Base-by-base conservation (phyloP, 768 basidiomycete species). In the Collybia nuda region DNA sequence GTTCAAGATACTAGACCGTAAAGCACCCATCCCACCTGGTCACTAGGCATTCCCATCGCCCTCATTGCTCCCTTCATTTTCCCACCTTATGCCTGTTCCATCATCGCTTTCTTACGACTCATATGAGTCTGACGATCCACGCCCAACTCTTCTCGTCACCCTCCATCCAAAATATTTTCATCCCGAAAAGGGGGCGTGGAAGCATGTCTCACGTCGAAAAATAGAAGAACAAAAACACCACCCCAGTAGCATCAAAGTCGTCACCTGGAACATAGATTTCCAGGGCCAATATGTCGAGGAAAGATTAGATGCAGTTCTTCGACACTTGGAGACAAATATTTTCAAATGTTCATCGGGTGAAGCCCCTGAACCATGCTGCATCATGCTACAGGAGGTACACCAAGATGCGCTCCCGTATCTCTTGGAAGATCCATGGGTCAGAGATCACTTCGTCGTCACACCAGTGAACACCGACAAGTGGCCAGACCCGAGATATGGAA, bases 251-350 rank as follows among this genome's bases (percentile, higher is more conserved):
- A 58, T 90, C 43, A 73, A 72, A 49, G 63, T 91, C 43, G 63
- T 90, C 53, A 82, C 86, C 23, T 91, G 88, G 88, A 90, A 91
- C 64, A 57, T 90, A 47, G 79, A 86, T 60, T 82, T 78, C 60
- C 55, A 61, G 36, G 66, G 67, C 14, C 55, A 62, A 0, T 56
- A 70, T 36, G 60, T 59, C 8, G 68, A 67, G 38, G 69, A 70
- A 49, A 80, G 88, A 6, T 69, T 86, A 28, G 53, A 50, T 0
- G 64, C 72, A 2, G 76, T 75, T 15, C 69, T 90, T 50, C 67
- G 75, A 12, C 73, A 88, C 61, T 73, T 90, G 54, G 76, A 80
- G 59, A 62, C 68, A 28, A 72, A 78, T 2, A 73, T 84, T 3
- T 74, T 89, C 54, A 56, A 61, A 42, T 79, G 78, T 61, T 66